A percentile compares a stretch with the other conserved stretches of the same genome.
Conservation (phyloP, 139 green algal genomes). For the Astrephomene gubernaculifera region DNA sequence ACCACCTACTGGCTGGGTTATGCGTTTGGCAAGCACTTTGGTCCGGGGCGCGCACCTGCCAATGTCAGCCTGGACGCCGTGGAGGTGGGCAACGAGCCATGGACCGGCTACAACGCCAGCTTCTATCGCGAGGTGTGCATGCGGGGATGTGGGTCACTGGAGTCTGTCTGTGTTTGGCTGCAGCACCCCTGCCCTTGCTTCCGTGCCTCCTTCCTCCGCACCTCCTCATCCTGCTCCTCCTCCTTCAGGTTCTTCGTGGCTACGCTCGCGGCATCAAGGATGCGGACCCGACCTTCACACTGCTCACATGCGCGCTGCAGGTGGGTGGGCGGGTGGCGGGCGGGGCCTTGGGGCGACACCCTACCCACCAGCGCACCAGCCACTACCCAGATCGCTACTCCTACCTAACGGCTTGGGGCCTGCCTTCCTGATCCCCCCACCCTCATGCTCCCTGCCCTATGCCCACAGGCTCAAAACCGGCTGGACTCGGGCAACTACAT, state of each 20-base stretch:
- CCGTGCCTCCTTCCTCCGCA: not conserved
- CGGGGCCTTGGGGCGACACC: too few relatives aligned
- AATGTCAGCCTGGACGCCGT: conserved; percentile 41
- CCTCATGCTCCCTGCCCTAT: too few relatives aligned
- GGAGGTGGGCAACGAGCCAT: conserved; percentile 54
- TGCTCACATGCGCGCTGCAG: conserved; percentile 51
- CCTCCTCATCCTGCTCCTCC: not conserved
- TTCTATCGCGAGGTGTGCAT: conserved; percentile 24
- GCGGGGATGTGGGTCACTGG: not conserved
- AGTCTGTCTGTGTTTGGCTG: too few relatives aligned
- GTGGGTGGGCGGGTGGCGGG: too few relatives aligned
- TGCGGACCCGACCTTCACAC: conserved; percentile 38
- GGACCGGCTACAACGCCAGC: conserved; percentile 37
- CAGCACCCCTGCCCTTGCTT: not conserved
- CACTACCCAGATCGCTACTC: too few relatives aligned
- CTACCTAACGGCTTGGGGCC: too few relatives aligned
- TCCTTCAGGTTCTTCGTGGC: conserved; percentile 37
- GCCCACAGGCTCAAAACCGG: conserved; percentile 3
- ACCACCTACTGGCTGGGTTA: conserved; percentile 43
- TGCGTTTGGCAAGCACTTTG: conserved; percentile 47
- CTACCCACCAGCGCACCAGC: too few relatives aligned
- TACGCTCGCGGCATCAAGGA: conserved; percentile 37
- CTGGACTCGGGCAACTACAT: not conserved
- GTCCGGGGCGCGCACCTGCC: conserved; percentile 23
- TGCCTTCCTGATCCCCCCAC: too few relatives aligned